A percentile compares a stretch with the other conserved stretches of the same genome.
Evolutionary conservation across 2,329 filamentous ascomycete species (phyloP).

Genomic region (Didymosphaeria variabile): DNA sequence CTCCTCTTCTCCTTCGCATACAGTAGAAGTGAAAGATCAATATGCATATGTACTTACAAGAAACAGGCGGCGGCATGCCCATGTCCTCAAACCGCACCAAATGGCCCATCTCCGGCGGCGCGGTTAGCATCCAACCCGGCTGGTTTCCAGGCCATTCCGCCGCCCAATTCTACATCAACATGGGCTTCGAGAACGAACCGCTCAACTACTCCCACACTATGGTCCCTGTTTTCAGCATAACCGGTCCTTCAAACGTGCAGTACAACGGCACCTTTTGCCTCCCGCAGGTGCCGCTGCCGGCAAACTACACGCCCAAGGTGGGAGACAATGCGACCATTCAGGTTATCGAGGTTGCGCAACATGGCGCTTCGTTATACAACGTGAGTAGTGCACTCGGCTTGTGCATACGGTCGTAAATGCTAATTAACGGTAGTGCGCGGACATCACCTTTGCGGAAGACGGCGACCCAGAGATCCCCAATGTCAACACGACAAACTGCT

Average conservation of each 20-base stretch:
- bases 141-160: constrained; percentile 92
- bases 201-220: constrained; percentile 88
- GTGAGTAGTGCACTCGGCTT: constrained; percentile 58
- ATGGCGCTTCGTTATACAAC: constrained; percentile 84
- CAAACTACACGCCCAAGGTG: constrained; percentile 72
- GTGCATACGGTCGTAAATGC: not conserved
- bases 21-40: not conserved
- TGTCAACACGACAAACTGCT: constrained; percentile 86
- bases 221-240: constrained; percentile 80
- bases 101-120: constrained; percentile 89
- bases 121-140: constrained; percentile 89
- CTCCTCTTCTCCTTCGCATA: not conserved
- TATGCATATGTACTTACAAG: constrained; percentile 15
- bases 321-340: constrained; percentile 95
- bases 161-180: constrained; percentile 88
- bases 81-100: constrained; percentile 84
- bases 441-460: constrained; percentile 89
- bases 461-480: constrained; percentile 69
- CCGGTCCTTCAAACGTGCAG: constrained; percentile 81
- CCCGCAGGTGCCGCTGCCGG: constrained; percentile 85
- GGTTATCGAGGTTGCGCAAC: constrained; percentile 81
- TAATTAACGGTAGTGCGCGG: constrained; percentile 75
- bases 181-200: constrained; percentile 84
- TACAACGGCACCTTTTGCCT: constrained; percentile 90
- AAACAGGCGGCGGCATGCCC: constrained; percentile 80